These are phyloP conservation scores for Exobasidium rhododendri DNA, from an alignment of 1,284 basidiomycete species.

Conservation along the genomic window DNA sequence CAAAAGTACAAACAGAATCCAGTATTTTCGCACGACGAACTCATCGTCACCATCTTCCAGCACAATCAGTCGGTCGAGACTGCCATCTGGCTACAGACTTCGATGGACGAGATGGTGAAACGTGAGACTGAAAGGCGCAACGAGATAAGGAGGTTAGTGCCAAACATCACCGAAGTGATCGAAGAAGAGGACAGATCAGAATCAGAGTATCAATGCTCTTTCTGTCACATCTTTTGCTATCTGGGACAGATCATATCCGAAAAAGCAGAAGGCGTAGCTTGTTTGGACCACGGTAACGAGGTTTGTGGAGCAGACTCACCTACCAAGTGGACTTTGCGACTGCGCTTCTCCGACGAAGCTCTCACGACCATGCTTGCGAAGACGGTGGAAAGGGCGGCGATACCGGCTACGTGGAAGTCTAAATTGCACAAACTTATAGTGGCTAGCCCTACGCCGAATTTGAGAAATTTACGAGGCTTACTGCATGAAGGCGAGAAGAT, in stretches of 20 bases:
- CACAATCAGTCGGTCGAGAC: conserved; percentile 90
- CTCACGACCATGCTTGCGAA: conserved; percentile 56
- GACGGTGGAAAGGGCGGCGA: conserved; percentile 65
- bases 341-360: conserved; percentile 77
- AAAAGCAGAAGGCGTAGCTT: conserved; percentile 68
- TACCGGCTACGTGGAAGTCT: conserved; percentile 71
- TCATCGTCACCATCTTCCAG: conserved; percentile 89
- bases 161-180: conserved; percentile 66
- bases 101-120: conserved; percentile 81
- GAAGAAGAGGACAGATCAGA: conserved; percentile 79
- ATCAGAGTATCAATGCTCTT: conserved; percentile 87
- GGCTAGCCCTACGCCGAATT: conserved; percentile 63
- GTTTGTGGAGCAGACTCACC: conserved; percentile 69
- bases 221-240: conserved; percentile 94
- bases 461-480: conserved; percentile 72
- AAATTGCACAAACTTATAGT: conserved; percentile 69
- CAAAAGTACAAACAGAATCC: conserved; percentile 84
- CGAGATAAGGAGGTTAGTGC: conserved; percentile 57
- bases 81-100: conserved; percentile 81
- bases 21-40: conserved; percentile 96
- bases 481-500: conserved; percentile 84
- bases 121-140: conserved; percentile 73
- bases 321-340: conserved; percentile 66
- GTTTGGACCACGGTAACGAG: conserved; percentile 76
- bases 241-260: conserved; percentile 73